A percentile compares a stretch with the other conserved stretches of the same genome.
Evolutionary conservation across 1,139 yeast species (phyloP).

Genomic region (Yamadazyma trypodendri): DNA sequence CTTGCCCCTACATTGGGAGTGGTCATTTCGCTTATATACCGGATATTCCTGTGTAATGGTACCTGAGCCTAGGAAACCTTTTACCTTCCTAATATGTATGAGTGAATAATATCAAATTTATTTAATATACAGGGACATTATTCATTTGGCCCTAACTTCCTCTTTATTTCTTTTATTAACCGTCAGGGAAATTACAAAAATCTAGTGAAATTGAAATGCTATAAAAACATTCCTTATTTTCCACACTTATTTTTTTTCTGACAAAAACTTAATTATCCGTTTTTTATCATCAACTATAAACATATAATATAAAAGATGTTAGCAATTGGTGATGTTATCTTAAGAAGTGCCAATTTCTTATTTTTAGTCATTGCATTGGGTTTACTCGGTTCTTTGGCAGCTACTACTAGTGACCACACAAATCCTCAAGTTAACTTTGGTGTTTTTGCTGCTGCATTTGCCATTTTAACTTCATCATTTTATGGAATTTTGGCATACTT

Average conservation of each 20-base stretch:
- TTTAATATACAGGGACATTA: slow-evolving; percentile 1
- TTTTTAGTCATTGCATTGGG: slow-evolving; percentile 80
- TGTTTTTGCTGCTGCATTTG: slow-evolving; percentile 85
- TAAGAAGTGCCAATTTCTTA: slow-evolving; percentile 72
- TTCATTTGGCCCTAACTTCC: neutral
- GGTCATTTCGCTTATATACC: neutral
- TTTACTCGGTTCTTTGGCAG: slow-evolving; percentile 80
- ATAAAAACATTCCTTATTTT: slow-evolving; percentile 5
- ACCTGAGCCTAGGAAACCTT: neutral
- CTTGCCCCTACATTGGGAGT: too few relatives aligned
- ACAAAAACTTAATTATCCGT: neutral
- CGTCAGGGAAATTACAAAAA: slow-evolving; percentile 7
- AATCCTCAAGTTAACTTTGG: slow-evolving; percentile 88
- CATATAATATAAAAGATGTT: slow-evolving; percentile 31
- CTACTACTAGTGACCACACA: slow-evolving; percentile 51
- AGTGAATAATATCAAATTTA: slow-evolving; percentile 1
- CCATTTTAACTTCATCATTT: slow-evolving; percentile 72
- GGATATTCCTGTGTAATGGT: neutral
- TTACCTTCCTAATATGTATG: slow-evolving; percentile 1
- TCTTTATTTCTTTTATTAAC: slow-evolving; percentile 3
- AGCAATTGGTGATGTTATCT: slow-evolving; percentile 71
- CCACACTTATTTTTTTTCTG: slow-evolving; percentile 1
- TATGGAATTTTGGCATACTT: slow-evolving; percentile 82
- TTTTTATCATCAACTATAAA: too few relatives aligned
- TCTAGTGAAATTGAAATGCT: slow-evolving; percentile 2